Evolutionary conservation across 108 stramenopile species (phyloP).

Genomic region (Stephanodiscus triporus): DNA sequence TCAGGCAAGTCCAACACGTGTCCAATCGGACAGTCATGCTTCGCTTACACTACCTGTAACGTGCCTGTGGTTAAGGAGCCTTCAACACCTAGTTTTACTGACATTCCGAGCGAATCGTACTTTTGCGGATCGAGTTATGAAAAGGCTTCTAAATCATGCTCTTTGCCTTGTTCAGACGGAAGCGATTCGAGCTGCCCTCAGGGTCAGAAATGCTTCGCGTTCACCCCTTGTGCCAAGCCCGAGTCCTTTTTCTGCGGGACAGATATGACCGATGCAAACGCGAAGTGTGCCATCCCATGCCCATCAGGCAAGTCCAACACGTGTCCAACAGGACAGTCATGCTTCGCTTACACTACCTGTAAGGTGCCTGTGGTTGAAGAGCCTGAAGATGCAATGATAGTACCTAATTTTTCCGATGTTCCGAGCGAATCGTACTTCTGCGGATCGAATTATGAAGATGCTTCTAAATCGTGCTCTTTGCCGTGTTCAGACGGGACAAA

Average conservation of each 20-base stretch:
- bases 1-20: constrained; percentile 24
- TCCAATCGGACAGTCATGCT: constrained; percentile 36
- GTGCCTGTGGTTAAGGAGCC: too few species aligned
- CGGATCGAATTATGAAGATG: constrained; percentile 42
- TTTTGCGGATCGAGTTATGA: constrained; percentile 45
- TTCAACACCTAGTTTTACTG: too few species aligned
- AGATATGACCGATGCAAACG: constrained; percentile 74
- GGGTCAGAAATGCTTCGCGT: constrained; percentile 39
- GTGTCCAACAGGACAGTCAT: constrained; percentile 71
- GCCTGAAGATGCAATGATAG: background rate
- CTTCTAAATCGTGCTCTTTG: constrained; percentile 29
- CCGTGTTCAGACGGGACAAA: constrained; percentile 42
- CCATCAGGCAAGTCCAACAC: constrained; percentile 61
- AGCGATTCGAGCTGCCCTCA: constrained; percentile 41
- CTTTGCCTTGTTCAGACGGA: constrained; percentile 36
- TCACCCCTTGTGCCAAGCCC: constrained; percentile 48
- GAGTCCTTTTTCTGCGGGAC: constrained; percentile 74
- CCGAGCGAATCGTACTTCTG: constrained; percentile 48
- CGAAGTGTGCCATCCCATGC: constrained; percentile 68
- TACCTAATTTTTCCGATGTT: constrained; percentile 4
- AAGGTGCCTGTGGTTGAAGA: constrained; percentile 13
- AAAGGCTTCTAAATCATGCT: constrained; percentile 41
- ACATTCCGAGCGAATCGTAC: constrained; percentile 40
- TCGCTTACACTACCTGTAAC: constrained; percentile 46
- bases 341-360: constrained; percentile 85